These are phyloP conservation scores for Graphilbum ipis-grandicollis DNA, from an alignment of 2,329 filamentous ascomycete genomes.

Conservation along the genomic window DNA sequence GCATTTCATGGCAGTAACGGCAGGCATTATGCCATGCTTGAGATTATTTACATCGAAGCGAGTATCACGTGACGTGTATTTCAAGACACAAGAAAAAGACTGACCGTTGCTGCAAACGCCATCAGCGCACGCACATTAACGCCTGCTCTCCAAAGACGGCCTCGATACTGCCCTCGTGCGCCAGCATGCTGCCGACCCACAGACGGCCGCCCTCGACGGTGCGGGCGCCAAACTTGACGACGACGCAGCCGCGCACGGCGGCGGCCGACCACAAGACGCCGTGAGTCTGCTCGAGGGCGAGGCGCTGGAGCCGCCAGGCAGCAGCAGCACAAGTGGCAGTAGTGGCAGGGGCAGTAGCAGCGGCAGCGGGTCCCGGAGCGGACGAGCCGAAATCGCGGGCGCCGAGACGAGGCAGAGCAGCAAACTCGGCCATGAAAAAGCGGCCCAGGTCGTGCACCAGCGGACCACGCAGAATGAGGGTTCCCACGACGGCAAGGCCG, in stretches of 20 bases:
- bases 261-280: conserved; percentile 71
- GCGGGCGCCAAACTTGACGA: conserved; percentile 78
- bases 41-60: too few species aligned
- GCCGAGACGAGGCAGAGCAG: conserved; percentile 62
- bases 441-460: conserved; percentile 46
- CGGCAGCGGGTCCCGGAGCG: background rate
- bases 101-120: too few species aligned
- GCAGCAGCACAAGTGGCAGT: conserved; percentile 18
- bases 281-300: conserved; percentile 37
- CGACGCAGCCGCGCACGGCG: conserved; percentile 61
- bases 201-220: conserved; percentile 64
- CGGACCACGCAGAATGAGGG: conserved; percentile 63
- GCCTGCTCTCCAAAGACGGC: conserved; percentile 64
- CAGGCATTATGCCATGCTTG: too few species aligned
- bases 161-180: conserved; percentile 54
- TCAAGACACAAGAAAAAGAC: too few species aligned
- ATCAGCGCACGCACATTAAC: conserved; percentile 54
- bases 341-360: background rate
- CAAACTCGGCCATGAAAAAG: conserved; percentile 70
- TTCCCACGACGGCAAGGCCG: conserved; percentile 62
- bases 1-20: too few species aligned
- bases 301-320: conserved; percentile 36
- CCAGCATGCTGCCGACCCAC: conserved; percentile 65
- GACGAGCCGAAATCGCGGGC: conserved; percentile 51
- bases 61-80: too few species aligned